phyloP scores from a whole-genome alignment of 108 stramenopile genomes.

The Ochromonas danica region DNA sequence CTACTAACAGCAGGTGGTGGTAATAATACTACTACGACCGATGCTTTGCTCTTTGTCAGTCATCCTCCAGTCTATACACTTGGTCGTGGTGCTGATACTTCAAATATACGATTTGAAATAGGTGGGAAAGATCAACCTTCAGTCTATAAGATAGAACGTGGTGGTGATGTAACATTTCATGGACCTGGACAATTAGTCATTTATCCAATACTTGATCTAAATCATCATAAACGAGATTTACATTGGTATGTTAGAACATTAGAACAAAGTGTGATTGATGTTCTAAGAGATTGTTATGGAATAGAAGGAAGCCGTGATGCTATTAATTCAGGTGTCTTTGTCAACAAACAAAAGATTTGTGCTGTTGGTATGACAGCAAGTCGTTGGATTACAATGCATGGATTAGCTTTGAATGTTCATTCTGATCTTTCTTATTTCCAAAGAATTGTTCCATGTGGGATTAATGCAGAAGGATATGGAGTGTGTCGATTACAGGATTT shows the following conservation, averaged over 20 bases:
- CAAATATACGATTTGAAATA: conserved; percentile 47
- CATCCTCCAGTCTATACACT: too few species aligned
- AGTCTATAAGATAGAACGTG: conserved; percentile 77
- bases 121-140: conserved; percentile 39
- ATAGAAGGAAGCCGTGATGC: background rate
- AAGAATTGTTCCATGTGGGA: conserved; percentile 68
- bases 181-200: conserved; percentile 92
- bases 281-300: conserved; percentile 24
- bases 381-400: conserved; percentile 95
- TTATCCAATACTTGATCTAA: conserved; percentile 88
- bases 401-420: conserved; percentile 84
- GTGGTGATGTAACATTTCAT: conserved; percentile 96
- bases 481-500: background rate
- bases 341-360: conserved; percentile 79
- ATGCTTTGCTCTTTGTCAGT: too few species aligned
- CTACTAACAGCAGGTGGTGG: too few species aligned
- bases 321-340: conserved; percentile 81
- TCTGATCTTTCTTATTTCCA: conserved; percentile 74
- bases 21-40: too few species aligned
- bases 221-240: conserved; percentile 81
- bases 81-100: conserved; percentile 73
- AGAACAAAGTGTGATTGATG: conserved; percentile 19
- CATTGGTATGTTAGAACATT: conserved; percentile 67
- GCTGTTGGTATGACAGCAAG: conserved; percentile 82
- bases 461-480: conserved; percentile 38